Evolutionary conservation across 352 stramenopile genomes (phyloP).

Genomic region (Phytophthora agathidicida): DNA sequence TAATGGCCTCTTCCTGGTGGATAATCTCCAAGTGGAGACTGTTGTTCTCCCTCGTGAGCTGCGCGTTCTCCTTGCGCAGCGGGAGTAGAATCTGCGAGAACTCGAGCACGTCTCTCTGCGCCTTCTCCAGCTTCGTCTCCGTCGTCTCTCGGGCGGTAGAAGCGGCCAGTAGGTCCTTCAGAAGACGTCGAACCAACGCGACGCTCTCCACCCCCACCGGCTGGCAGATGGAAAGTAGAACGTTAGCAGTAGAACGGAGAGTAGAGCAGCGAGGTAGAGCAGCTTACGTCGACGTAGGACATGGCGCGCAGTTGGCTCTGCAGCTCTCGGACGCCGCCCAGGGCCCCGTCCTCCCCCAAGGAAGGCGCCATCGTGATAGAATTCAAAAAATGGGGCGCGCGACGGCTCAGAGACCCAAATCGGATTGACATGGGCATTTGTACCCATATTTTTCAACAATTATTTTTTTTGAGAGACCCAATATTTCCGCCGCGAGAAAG

Average conservation of each 20-base stretch:
- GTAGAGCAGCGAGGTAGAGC: background rate
- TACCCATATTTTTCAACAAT: too few species aligned
- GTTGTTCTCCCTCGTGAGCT: slow-evolving; percentile 80
- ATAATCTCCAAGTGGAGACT: slow-evolving; percentile 83
- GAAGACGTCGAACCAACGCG: slow-evolving; percentile 57
- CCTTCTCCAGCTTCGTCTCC: slow-evolving; percentile 56
- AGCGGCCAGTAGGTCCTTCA: slow-evolving; percentile 52
- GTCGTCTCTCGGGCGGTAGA: slow-evolving; percentile 37
- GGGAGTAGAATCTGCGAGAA: slow-evolving; percentile 71
- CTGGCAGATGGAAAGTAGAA: slow-evolving; percentile 19
- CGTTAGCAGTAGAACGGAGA: too few species aligned
- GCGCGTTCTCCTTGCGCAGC: slow-evolving; percentile 80
- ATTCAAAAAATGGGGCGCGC: slow-evolving; percentile 10
- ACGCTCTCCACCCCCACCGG: slow-evolving; percentile 68
- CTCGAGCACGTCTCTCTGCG: slow-evolving; percentile 65
- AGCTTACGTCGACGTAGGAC: slow-evolving; percentile 62
- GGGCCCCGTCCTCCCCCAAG: slow-evolving; percentile 35
- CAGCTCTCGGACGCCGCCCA: slow-evolving; percentile 57
- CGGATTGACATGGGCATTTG: too few species aligned
- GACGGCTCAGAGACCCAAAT: too few species aligned
- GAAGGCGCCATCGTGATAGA: slow-evolving; percentile 35
- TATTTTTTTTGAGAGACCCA: too few species aligned
- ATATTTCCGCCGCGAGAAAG: too few species aligned
- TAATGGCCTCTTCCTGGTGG: slow-evolving; percentile 78
- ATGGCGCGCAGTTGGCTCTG: slow-evolving; percentile 62